Percentiles rank a stretch among this genome's conserved stretches.
phyloP scores from a whole-genome alignment of 1,284 basidiomycete species.

The Ganoderma boninense region DNA sequence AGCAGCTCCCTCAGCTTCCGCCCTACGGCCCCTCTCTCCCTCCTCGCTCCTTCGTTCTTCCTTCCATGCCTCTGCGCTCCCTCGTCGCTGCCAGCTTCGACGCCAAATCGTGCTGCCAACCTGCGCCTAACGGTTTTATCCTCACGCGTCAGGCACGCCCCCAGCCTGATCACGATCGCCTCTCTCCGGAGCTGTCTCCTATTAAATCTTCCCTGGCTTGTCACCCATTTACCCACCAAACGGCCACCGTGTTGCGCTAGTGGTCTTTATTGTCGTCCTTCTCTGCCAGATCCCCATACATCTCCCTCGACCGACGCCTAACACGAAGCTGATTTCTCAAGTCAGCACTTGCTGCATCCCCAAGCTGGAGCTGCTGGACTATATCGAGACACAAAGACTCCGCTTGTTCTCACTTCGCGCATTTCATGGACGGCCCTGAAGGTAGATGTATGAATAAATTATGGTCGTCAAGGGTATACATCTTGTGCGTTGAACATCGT shows the following conservation, averaged over 20 bases:
- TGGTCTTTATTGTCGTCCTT: background rate
- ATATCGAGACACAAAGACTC: too few species aligned
- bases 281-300: background rate
- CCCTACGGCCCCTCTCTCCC: conserved; percentile 4
- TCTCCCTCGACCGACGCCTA: background rate
- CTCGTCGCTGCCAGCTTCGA: background rate
- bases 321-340: too few species aligned
- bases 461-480: background rate
- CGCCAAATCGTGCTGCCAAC: background rate
- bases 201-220: conserved; percentile 5
- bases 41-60: background rate
- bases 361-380: background rate
- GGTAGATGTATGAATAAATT: background rate
- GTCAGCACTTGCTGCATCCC: background rate
- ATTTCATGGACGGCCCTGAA: background rate
- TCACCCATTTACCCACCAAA: background rate
- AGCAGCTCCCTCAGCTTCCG: conserved; percentile 5
- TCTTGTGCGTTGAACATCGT: background rate
- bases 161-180: conserved; percentile 21
- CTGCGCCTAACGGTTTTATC: conserved; percentile 6
- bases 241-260: background rate
- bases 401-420: background rate
- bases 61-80: too few species aligned
- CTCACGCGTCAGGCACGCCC: conserved; percentile 26
- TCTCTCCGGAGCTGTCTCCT: background rate